Conservation (phyloP, 768 basidiomycete genomes). For the Punctularia strigosozonata region DNA sequence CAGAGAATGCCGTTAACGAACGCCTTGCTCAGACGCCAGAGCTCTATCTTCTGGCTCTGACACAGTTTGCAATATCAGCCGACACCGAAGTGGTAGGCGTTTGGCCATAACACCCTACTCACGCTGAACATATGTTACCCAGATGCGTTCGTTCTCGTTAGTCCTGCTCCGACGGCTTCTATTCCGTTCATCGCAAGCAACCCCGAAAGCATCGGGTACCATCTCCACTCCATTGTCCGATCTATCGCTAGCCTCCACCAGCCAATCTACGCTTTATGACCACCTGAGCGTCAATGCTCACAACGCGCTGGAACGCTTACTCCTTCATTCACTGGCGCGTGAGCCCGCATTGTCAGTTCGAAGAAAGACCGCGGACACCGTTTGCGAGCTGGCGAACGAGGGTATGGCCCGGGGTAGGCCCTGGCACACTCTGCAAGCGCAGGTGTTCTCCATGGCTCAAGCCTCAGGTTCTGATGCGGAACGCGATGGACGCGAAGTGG, state of each 20-base stretch:
- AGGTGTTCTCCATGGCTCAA: slow-evolving; percentile 56
- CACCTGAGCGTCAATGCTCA: slow-evolving; percentile 58
- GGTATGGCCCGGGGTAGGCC: slow-evolving; percentile 66
- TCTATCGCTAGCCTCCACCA: no score
- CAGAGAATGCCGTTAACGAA: slow-evolving; percentile 75
- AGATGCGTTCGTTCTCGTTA: slow-evolving; percentile 83
- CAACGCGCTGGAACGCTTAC: slow-evolving; percentile 55
- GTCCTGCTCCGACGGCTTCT: slow-evolving; percentile 71
- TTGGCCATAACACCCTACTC: not conserved
- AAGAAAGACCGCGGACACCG: slow-evolving; percentile 62
- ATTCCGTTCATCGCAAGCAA: slow-evolving; percentile 44
- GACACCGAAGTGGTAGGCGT: slow-evolving; percentile 68
- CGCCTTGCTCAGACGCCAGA: slow-evolving; percentile 68
- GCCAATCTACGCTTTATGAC: slow-evolving; percentile 62
- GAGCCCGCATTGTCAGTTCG: slow-evolving; percentile 50
- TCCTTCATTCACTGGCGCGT: slow-evolving; percentile 56
- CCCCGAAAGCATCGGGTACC: no score
- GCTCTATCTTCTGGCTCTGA: slow-evolving; percentile 65
- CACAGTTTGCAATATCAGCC: slow-evolving; percentile 66
- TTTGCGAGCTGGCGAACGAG: slow-evolving; percentile 65
- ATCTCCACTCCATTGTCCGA: no score
- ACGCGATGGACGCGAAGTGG: slow-evolving; percentile 30
- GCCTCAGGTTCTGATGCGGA: slow-evolving; percentile 13
- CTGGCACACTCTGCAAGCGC: slow-evolving; percentile 73
- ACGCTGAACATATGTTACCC: slow-evolving; percentile 1